phyloP scores from a whole-genome alignment of 768 basidiomycete species.

The Rhizopogon sp. region DNA sequence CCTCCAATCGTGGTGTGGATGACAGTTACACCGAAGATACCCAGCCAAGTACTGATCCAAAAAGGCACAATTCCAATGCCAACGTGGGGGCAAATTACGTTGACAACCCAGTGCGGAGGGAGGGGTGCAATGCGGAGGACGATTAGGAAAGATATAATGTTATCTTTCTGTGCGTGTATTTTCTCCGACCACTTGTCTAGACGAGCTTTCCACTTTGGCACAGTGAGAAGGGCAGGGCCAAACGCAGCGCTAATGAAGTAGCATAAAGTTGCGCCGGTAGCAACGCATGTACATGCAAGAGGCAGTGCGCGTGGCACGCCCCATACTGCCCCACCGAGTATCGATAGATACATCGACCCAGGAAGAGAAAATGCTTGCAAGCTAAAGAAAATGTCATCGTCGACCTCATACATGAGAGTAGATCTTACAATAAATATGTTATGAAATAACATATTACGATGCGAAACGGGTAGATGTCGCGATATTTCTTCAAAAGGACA shows the following conservation, averaged over 20 bases:
- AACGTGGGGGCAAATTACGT: conserved; percentile 88
- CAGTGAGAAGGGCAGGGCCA: conserved; percentile 84
- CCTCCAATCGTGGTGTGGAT: conserved; percentile 96
- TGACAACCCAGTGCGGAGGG: conserved; percentile 96
- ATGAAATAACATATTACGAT: conserved; percentile 84
- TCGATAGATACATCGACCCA: conserved; percentile 97
- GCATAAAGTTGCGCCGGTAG: conserved; percentile 86
- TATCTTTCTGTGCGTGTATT: conserved; percentile 74
- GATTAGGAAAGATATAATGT: conserved; percentile 89
- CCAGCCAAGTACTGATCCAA: conserved; percentile 87
- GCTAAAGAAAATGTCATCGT: conserved; percentile 35
- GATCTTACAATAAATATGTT: conserved; percentile 86
- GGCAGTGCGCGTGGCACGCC: conserved; percentile 82
- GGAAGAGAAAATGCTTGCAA: conserved; percentile 95
- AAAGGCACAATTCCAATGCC: conserved; percentile 83
- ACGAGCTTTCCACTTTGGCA: conserved; percentile 79
- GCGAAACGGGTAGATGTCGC: conserved; percentile 80
- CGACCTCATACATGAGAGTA: conserved; percentile 1
- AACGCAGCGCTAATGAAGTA: conserved; percentile 90
- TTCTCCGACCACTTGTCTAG: conserved; percentile 81
- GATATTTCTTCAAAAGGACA: conserved; percentile 83
- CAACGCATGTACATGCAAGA: conserved; percentile 89
- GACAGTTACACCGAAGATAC: conserved; percentile 84
- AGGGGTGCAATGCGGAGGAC: conserved; percentile 92
- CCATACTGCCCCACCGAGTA: conserved; percentile 94